phyloP scores from a whole-genome alignment of 2,329 filamentous ascomycete species.

The Cladosporium sp. region DNA sequence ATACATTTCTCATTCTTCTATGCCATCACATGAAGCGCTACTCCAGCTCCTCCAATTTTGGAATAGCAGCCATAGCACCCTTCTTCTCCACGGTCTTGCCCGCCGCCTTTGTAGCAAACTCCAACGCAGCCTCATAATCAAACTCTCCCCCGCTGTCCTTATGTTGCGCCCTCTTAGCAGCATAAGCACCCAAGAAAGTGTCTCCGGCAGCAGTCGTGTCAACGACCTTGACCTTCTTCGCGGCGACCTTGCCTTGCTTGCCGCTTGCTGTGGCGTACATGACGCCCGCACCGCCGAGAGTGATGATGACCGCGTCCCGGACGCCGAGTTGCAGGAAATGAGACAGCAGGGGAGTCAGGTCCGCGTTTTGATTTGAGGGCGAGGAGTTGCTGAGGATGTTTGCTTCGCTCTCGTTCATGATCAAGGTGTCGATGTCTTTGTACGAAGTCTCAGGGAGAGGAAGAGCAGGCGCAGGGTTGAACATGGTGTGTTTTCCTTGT shows the following conservation, averaged over 20 bases:
- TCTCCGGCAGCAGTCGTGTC: slow-evolving; percentile 94
- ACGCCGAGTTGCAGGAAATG: slow-evolving; percentile 68
- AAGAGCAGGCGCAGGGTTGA: slow-evolving; percentile 77
- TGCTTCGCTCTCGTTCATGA: slow-evolving; percentile 90
- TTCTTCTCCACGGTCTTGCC: slow-evolving; percentile 61
- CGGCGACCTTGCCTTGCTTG: slow-evolving; percentile 34
- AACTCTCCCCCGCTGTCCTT: slow-evolving; percentile 22
- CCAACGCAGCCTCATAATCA: slow-evolving; percentile 54
- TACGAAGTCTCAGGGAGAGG: slow-evolving; percentile 64
- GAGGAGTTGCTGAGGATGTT: slow-evolving; percentile 53
- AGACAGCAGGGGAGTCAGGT: slow-evolving; percentile 33
- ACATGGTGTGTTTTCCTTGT: slow-evolving; percentile 52
- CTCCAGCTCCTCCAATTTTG: slow-evolving; percentile 55
- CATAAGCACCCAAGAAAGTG: slow-evolving; percentile 88
- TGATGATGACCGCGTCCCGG: slow-evolving; percentile 74
- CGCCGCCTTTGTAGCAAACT: slow-evolving; percentile 59
- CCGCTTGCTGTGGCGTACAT: slow-evolving; percentile 27
- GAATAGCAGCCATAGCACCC: slow-evolving; percentile 64
- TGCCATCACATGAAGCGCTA: background rate
- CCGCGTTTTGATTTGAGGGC: slow-evolving; percentile 31
- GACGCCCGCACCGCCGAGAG: slow-evolving; percentile 60
- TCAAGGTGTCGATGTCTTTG: slow-evolving; percentile 66
- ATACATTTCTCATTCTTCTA: no score
- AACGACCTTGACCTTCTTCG: slow-evolving; percentile 70
- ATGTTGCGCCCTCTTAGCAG: slow-evolving; percentile 43